Conservation (phyloP, 208 protist genomes). For the Crithidia bombi region DNA sequence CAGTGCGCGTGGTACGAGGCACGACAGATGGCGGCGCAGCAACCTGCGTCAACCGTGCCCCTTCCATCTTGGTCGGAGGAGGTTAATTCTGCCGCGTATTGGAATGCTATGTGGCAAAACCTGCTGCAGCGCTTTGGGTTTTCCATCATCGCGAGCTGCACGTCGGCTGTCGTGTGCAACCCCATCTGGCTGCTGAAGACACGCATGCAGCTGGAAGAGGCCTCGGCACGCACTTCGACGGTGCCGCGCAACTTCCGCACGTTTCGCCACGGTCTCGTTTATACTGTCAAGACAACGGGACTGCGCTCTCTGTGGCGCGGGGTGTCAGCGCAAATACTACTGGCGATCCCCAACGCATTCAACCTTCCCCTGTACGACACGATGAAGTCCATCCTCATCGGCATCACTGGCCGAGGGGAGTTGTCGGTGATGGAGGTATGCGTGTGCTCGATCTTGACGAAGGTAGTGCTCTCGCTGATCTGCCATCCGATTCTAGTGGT, state of each 20-base stretch:
- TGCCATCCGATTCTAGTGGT: slow-evolving; percentile 74
- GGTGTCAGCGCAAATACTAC: slow-evolving; percentile 74
- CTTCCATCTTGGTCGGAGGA: neutral
- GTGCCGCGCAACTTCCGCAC: slow-evolving; percentile 52
- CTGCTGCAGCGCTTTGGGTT: slow-evolving; percentile 62
- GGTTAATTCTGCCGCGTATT: neutral
- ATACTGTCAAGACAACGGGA: slow-evolving; percentile 61
- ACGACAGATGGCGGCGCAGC: neutral
- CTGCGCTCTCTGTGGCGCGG: slow-evolving; percentile 80
- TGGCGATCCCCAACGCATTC: slow-evolving; percentile 83
- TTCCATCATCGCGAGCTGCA: slow-evolving; percentile 66
- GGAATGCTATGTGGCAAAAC: slow-evolving; percentile 23
- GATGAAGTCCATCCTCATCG: slow-evolving; percentile 50
- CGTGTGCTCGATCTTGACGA: slow-evolving; percentile 67
- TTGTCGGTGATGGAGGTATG: slow-evolving; percentile 62
- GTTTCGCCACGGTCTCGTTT: slow-evolving; percentile 61
- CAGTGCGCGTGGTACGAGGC: slow-evolving; percentile 34
- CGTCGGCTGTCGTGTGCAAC: slow-evolving; percentile 71
- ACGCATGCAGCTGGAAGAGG: slow-evolving; percentile 87
- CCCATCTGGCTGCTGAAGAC: slow-evolving; percentile 92
- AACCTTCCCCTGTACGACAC: slow-evolving; percentile 86
- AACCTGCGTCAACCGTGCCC: neutral
- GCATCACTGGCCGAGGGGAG: slow-evolving; percentile 11
- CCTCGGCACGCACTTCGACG: slow-evolving; percentile 15
- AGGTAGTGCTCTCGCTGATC: slow-evolving; percentile 55